phyloP scores from a whole-genome alignment of 2,329 filamentous ascomycete species.

The Cladosporium sphaerospermum region DNA sequence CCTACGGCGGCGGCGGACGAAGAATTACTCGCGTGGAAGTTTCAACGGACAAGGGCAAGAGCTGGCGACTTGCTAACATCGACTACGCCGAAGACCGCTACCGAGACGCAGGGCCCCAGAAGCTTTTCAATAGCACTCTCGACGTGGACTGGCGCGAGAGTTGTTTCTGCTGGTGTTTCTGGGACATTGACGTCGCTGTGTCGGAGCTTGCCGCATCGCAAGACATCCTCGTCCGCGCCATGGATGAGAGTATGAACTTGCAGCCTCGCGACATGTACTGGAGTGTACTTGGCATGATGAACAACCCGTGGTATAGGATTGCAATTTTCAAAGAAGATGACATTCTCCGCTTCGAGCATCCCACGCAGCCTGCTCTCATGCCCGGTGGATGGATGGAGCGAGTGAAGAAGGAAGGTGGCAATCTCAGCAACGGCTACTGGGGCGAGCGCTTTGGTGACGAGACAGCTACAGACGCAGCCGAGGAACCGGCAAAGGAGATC shows the following conservation, averaged over 20 bases:
- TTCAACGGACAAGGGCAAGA: slow-evolving; percentile 73
- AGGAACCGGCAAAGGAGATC: slow-evolving; percentile 57
- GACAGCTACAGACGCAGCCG: slow-evolving; percentile 34
- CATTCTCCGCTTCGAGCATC: slow-evolving; percentile 73
- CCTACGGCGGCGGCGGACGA: slow-evolving; percentile 81
- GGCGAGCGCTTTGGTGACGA: slow-evolving; percentile 62
- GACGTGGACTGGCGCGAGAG: slow-evolving; percentile 78
- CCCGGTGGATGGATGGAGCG: slow-evolving; percentile 90
- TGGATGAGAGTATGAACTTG: slow-evolving; percentile 83
- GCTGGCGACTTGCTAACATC: slow-evolving; percentile 71
- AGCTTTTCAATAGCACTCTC: slow-evolving; percentile 68
- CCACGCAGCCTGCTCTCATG: slow-evolving; percentile 71
- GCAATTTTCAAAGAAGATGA: slow-evolving; percentile 64
- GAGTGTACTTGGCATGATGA: slow-evolving; percentile 96
- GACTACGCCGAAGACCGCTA: slow-evolving; percentile 83
- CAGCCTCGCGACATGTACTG: slow-evolving; percentile 95
- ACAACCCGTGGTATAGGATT: slow-evolving; percentile 88
- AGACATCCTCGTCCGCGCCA: slow-evolving; percentile 74
- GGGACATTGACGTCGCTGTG: slow-evolving; percentile 64
- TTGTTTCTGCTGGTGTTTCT: slow-evolving; percentile 90
- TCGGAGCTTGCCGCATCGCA: slow-evolving; percentile 56
- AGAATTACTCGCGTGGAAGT: slow-evolving; percentile 77
- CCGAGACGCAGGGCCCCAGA: slow-evolving; percentile 55
- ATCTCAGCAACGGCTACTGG: slow-evolving; percentile 77
- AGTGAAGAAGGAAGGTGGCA: slow-evolving; percentile 74